Base-by-base conservation (phyloP, 2,329 filamentous ascomycete species). In the Tolypocladium inflatum region DNA sequence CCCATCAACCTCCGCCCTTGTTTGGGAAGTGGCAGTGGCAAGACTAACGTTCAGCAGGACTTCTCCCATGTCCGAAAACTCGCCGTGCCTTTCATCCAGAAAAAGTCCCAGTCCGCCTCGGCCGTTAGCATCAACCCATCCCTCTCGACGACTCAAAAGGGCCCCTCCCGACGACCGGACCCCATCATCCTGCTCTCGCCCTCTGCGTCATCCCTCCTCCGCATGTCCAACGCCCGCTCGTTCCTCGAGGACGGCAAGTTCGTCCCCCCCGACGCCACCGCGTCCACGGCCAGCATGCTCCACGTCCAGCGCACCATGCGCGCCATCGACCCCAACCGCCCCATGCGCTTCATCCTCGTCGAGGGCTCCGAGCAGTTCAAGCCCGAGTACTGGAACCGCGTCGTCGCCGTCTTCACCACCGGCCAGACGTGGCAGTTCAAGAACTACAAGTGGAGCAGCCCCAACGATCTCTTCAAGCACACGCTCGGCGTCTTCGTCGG, bases 361-460 rank as follows among this genome's bases (percentile, higher is more conserved):
- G 94, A 99, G 72, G 88, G 87, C 21, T 89, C 92, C 0, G 88
- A 95, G 69, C 89, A 94, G 72, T 99, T 99, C 82, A 96, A 96
- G 72, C 94, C 94, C 0, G 92, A 97, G 70, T 97, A 97, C 78
- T 99, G 94, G 94, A 87, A 87, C 67, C 87, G 92, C 55, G 89
- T 99, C 8, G 94, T 97, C 2, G 94, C 90, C 15, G 92, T 99
- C 58, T 97, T 99, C 76, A 99, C 94, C 0, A 99, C 94, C 0
- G 94, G 94, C 39, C 94, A 99, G 76, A 86, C 88, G 11, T 99
- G 94, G 94, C 94, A 99, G 75, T 99, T 99, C 77, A 96, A 97
- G 76, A 89, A 86, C 64, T 99, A 99, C 82, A 96, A 96, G 74
- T 99, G 94, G 91, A 87, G 87, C 64, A 87, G 88, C 58, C 90